These are phyloP conservation scores for Alisma plantagoaquatica DNA, from an alignment of 106 monocot species.

Conservation along the genomic window DNA sequence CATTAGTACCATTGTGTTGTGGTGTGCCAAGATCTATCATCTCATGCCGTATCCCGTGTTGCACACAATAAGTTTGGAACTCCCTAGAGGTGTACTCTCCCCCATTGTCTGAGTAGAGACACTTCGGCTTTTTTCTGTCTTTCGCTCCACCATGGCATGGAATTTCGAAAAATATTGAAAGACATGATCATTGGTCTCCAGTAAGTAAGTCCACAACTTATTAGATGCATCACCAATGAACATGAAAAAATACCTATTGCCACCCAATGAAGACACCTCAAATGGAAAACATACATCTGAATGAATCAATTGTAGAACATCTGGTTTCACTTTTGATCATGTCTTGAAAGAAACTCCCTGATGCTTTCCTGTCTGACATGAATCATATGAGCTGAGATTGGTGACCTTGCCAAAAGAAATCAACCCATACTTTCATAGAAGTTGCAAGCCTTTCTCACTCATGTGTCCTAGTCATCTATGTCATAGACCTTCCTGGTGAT, in stretches of 20 bases:
- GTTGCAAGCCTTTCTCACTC: too few species aligned
- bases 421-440: too few species aligned
- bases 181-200: neutral
- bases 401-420: too few species aligned
- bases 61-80: neutral
- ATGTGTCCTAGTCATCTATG: too few species aligned
- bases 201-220: neutral
- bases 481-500: too few species aligned
- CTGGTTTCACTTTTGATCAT: neutral
- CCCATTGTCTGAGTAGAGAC: neutral
- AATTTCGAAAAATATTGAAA: neutral
- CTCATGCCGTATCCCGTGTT: neutral
- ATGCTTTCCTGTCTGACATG: neutral
- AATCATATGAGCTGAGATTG: neutral
- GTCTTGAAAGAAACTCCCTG: neutral
- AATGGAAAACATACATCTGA: neutral
- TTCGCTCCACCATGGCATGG: neutral
- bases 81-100: constrained; percentile 1
- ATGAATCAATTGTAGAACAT: neutral
- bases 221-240: neutral
- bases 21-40: neutral
- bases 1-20: neutral
- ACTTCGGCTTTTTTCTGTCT: neutral
- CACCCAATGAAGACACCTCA: neutral
- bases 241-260: neutral